Base-by-base conservation (phyloP, 805 yeast species). In the Teunomyces panamensis region DNA sequence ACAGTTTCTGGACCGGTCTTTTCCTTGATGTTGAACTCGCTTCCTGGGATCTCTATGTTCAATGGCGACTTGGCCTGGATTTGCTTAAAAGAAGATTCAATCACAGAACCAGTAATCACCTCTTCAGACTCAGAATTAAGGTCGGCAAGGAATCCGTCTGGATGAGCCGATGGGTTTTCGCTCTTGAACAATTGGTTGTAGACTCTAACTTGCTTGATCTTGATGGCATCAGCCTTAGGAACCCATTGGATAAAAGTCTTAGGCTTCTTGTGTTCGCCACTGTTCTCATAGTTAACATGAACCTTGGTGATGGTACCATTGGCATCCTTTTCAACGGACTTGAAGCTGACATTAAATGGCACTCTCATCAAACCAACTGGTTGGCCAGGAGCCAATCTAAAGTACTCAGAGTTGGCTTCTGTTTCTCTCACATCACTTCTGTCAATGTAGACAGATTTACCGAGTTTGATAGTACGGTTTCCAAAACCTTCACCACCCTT, bases 171-270 rank as follows among this genome's bases (percentile, higher is more conserved):
- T 37, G 99, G 99, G 64, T 92, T 94, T 60, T 94, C 98, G 45
- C 92, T 84, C 52, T 83, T 81, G 79, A 94, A 94, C 55, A 94
- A 74, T 64, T 83, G 92, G 62, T 89, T 87, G 71, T 92, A 90
- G 53, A 89, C 77, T 69, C 98, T 83, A 24, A 91, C 87, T 69
- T 94, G 96, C 28, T 76, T 67, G 48, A 94, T 66, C 46, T 68
- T 68, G 58, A 80, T 73, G 50, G 79, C 78, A 29, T 73, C 70
- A 17, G 84, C 74, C 52, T 82, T 81, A 44, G 97, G 96, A 44
- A 94, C 84, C 99, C 99, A 94, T 72, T 94, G 99, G 62, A 94
- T 90, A 64, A 77, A 94, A 8, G 99, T 91, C 80, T 92, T 94
- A 62, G 99, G 99, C 64, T 88, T 89, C 66, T 76, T 79, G 47